phyloP scores from a whole-genome alignment of 305 asterid species.

The Fraxinus sp. region DNA sequence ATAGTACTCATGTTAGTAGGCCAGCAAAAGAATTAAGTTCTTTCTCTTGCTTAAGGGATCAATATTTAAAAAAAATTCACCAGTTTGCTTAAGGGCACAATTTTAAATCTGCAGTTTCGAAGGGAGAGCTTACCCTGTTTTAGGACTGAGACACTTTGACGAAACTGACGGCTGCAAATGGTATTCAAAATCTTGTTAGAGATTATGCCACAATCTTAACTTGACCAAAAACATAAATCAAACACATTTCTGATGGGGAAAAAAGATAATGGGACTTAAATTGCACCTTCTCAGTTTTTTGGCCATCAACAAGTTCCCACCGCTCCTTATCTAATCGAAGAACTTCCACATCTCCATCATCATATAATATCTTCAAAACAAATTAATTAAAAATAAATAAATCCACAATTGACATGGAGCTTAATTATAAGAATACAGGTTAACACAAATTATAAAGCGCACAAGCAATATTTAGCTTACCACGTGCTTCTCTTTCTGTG shows the following conservation, averaged over 20 bases:
- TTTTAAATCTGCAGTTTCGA: background rate
- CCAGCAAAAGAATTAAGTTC: background rate
- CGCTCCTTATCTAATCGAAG: slow-evolving; percentile 82
- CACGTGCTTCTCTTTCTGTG: slow-evolving; percentile 80
- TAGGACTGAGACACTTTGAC: slow-evolving; percentile 44
- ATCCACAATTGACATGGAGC: slow-evolving; percentile 4
- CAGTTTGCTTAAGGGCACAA: background rate
- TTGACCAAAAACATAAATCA: background rate
- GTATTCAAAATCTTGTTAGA: slow-evolving; percentile 30
- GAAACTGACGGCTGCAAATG: slow-evolving; percentile 66
- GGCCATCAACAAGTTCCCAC: slow-evolving; percentile 68
- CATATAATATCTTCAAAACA: slow-evolving; percentile 58
- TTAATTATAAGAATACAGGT: background rate
- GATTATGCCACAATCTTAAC: slow-evolving; percentile 18
- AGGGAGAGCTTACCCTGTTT: slow-evolving; percentile 57
- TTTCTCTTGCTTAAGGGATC: background rate
- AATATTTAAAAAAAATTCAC: background rate
- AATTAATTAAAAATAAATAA: slow-evolving; percentile 16
- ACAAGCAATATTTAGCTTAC: slow-evolving; percentile 43
- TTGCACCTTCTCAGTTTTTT: slow-evolving; percentile 48
- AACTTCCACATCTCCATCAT: slow-evolving; percentile 97
- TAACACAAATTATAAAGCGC: slow-evolving; percentile 12
- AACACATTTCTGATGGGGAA: background rate
- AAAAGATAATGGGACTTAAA: background rate
- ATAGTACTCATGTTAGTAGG: background rate